Evolutionary conservation across 305 asterid species (phyloP).

Genomic region (Fraxinus sp.): DNA sequence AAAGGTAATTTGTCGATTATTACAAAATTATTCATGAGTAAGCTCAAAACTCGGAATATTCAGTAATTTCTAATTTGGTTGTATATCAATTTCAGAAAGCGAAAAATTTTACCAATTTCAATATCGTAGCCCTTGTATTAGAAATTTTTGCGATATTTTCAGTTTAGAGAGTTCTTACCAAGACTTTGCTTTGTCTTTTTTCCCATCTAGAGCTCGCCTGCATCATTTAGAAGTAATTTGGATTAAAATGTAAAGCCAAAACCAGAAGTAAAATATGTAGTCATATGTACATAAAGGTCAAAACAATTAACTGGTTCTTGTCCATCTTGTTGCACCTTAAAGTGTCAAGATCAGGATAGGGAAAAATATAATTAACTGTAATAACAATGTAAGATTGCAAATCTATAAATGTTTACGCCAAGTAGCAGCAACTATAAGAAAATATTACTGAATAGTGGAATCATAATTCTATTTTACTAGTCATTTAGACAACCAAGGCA

Average conservation of each 20-base stretch:
- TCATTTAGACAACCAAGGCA: neutral
- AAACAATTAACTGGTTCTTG: neutral
- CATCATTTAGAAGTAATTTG: conserved; percentile 24
- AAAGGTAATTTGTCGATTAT: neutral
- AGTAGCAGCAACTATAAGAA: neutral
- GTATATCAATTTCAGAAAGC: neutral
- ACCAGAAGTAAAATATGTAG: neutral
- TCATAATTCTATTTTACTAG: neutral
- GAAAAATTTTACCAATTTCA: neutral
- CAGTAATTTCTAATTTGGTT: neutral
- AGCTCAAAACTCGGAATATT: neutral
- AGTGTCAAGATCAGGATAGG: neutral
- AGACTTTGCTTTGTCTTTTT: conserved; percentile 78
- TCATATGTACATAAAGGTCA: neutral
- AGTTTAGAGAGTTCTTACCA: conserved; percentile 53
- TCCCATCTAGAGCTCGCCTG: conserved; percentile 95
- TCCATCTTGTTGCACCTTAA: neutral
- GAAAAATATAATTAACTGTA: neutral
- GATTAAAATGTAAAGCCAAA: conserved; percentile 2
- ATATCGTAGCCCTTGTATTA: neutral
- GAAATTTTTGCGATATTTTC: neutral
- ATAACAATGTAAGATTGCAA: neutral
- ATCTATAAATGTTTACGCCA: neutral
- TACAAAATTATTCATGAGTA: neutral
- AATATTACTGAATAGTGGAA: neutral